These are phyloP conservation scores for Mortierella sp. DNA, from an alignment of 371 early-diverging fungal genomes.

Conservation along the genomic window DNA sequence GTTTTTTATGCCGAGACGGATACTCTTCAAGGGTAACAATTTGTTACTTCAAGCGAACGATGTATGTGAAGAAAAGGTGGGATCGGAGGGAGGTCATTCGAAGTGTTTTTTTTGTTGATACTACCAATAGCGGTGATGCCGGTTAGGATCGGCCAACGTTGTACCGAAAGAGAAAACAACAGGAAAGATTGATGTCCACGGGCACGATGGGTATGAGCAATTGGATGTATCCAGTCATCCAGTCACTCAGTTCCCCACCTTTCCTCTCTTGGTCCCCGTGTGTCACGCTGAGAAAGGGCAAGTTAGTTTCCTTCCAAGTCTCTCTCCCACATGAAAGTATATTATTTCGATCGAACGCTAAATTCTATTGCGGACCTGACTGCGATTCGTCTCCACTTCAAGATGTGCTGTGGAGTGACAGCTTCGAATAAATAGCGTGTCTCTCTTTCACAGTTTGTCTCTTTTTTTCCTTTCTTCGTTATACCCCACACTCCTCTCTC, in stretches of 20 bases:
- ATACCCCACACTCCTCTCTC: constrained; percentile 26
- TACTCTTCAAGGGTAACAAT: too few relatives aligned
- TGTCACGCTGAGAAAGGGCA: not conserved
- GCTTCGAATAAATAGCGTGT: not conserved
- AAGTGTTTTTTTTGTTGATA: not conserved
- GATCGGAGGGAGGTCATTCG: not conserved
- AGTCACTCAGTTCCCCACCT: too few relatives aligned
- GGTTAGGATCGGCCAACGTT: not conserved
- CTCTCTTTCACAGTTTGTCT: not conserved
- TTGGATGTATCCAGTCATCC: not conserved
- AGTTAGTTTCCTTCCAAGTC: not conserved
- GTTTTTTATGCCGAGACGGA: not conserved
- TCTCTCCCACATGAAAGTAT: constrained; percentile 1
- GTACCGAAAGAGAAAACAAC: not conserved
- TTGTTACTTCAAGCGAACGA: not conserved
- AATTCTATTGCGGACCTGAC: constrained; percentile 10
- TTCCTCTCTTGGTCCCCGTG: not conserved
- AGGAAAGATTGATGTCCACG: not conserved
- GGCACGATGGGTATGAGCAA: not conserved
- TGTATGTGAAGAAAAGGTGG: not conserved
- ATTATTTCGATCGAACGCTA: not conserved
- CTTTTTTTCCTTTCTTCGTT: not conserved
- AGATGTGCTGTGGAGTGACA: not conserved
- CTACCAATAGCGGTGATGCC: not conserved
- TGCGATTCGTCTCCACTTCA: constrained; percentile 22